Percentiles rank a stretch among this genome's conserved stretches.
phyloP scores from a whole-genome alignment of 1,284 basidiomycete species.

The Cryptococcus wingfieldii region DNA sequence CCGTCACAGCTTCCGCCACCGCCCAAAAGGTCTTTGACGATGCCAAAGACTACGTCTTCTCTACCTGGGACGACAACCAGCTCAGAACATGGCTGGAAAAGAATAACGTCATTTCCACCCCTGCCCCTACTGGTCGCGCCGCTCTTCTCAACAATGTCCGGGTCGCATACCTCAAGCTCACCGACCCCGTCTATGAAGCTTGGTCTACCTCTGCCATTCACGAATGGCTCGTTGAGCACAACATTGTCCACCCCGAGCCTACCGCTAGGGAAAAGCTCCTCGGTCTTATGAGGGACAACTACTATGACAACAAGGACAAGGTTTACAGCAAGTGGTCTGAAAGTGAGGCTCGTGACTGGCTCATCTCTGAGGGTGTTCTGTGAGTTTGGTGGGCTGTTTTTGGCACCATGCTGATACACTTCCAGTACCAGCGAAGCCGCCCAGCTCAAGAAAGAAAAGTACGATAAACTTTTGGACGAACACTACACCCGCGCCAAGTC shows the following conservation, averaged over 20 bases:
- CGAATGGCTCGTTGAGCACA: conserved; percentile 76
- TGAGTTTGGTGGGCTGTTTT: conserved; percentile 23
- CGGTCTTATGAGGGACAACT: conserved; percentile 70
- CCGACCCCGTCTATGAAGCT: conserved; percentile 67
- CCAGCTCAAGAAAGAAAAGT: conserved; percentile 67
- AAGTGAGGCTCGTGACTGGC: conserved; percentile 48
- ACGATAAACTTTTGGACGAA: conserved; percentile 67
- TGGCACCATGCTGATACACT: neutral
- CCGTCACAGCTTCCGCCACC: conserved; percentile 53
- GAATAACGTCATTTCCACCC: conserved; percentile 66
- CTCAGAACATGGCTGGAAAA: conserved; percentile 63
- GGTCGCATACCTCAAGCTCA: conserved; percentile 60
- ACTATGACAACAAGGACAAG: conserved; percentile 60
- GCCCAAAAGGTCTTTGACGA: conserved; percentile 58
- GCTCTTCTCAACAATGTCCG: conserved; percentile 66
- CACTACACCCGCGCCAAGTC: conserved; percentile 69
- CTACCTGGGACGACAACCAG: conserved; percentile 75
- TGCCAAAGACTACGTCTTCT: conserved; percentile 79
- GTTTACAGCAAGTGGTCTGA: conserved; percentile 67
- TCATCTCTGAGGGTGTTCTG: conserved; percentile 50
- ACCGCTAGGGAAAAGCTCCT: conserved; percentile 67
- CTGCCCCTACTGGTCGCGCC: conserved; percentile 60
- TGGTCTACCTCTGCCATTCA: conserved; percentile 85
- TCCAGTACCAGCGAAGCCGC: conserved; percentile 54
- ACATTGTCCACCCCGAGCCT: conserved; percentile 60